Evolutionary conservation across 495 filamentous ascomycete species (phyloP).

Genomic region (Lepraria neglecta): DNA sequence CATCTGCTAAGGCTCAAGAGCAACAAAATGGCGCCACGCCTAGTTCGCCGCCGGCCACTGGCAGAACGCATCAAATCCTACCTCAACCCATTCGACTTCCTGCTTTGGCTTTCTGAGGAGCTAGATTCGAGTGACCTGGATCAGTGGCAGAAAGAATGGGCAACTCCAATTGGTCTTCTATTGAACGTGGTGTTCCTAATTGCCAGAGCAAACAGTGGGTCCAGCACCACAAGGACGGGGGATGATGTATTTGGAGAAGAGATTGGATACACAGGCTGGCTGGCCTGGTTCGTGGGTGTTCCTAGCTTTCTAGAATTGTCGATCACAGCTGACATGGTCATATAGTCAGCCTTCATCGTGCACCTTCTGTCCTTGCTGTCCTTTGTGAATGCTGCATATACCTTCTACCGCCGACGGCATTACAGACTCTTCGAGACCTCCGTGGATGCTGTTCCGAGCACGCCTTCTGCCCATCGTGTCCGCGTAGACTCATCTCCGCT

Average conservation of each 20-base stretch:
- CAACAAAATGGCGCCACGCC: slow-evolving; percentile 48
- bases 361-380: slow-evolving; percentile 61
- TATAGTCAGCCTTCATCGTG: slow-evolving; percentile 60
- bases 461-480: slow-evolving; percentile 83
- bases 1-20: background rate
- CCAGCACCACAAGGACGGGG: slow-evolving; percentile 38
- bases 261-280: slow-evolving; percentile 52
- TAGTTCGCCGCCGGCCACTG: slow-evolving; percentile 74
- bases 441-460: slow-evolving; percentile 65
- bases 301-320: background rate
- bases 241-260: slow-evolving; percentile 84
- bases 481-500: slow-evolving; percentile 82
- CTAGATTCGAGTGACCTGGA: slow-evolving; percentile 86
- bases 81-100: slow-evolving; percentile 81
- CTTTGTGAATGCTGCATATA: slow-evolving; percentile 68
- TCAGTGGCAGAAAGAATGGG: slow-evolving; percentile 64
- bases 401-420: slow-evolving; percentile 71
- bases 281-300: slow-evolving; percentile 70
- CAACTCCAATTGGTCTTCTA: slow-evolving; percentile 61
- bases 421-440: slow-evolving; percentile 89
- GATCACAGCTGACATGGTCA: slow-evolving; percentile 6
- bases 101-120: slow-evolving; percentile 84
- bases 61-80: slow-evolving; percentile 66
- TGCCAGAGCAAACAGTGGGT: slow-evolving; percentile 66
- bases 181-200: slow-evolving; percentile 78